Conservation (phyloP, 2,329 filamentous ascomycete genomes). For the Colletotrichum musicola region DNA sequence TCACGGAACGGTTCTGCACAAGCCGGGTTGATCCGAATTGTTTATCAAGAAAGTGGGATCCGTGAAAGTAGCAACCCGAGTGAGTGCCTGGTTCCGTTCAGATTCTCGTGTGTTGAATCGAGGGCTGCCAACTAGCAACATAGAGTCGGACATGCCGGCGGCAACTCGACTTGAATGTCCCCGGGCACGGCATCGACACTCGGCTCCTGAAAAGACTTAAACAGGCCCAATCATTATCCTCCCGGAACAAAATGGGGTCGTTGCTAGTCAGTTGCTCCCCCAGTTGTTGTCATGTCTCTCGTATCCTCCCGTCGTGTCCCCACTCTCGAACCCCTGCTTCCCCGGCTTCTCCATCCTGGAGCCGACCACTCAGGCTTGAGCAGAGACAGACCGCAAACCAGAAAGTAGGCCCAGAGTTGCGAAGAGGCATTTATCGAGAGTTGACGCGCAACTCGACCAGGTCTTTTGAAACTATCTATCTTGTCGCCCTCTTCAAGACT, state of each 20-base stretch:
- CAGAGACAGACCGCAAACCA: conserved; percentile 4
- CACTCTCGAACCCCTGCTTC: neutral
- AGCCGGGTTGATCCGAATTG: neutral
- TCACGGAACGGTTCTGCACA: neutral
- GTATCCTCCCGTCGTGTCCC: neutral
- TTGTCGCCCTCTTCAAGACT: neutral
- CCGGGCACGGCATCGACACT: conserved; percentile 1
- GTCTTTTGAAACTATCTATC: neutral
- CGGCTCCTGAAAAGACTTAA: conserved; percentile 3
- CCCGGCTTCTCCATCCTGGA: conserved; percentile 19
- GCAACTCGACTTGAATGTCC: neutral
- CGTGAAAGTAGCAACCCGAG: neutral
- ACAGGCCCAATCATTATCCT: neutral
- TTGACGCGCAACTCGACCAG: neutral
- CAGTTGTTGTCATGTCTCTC: neutral
- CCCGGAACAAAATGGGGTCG: neutral
- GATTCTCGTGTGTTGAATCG: no score
- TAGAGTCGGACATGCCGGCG: no score
- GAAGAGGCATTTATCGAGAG: neutral
- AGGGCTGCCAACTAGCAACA: no score
- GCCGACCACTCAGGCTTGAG: conserved; percentile 9
- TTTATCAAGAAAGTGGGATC: neutral
- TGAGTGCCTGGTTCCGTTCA: no score
- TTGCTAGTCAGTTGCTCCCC: conserved; percentile 19
- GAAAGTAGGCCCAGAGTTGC: neutral